Conservation (phyloP, 2,329 filamentous ascomycete species). For the Fusarium sororula region DNA sequence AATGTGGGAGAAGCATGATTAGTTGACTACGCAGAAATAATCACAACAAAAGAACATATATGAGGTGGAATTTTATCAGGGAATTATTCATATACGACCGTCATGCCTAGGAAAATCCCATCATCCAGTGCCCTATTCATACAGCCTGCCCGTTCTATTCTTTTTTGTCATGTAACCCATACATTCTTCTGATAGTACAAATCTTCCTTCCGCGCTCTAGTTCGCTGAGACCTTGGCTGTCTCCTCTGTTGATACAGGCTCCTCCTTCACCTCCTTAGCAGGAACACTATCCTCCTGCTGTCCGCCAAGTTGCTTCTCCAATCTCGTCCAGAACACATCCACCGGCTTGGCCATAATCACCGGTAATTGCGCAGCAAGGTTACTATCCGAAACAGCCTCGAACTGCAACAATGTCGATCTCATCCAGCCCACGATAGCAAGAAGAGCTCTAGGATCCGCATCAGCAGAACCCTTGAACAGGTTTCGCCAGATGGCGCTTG, state of each 20-base stretch:
- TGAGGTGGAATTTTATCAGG: constrained; percentile 32
- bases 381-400: constrained; percentile 59
- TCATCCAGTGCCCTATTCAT: constrained; percentile 30
- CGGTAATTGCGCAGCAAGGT: constrained; percentile 44
- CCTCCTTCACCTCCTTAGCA: constrained; percentile 31
- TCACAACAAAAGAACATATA: constrained; percentile 10
- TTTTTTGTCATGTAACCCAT: constrained; percentile 8
- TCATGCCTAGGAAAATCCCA: constrained; percentile 10
- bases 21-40: neutral
- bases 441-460: constrained; percentile 59
- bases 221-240: constrained; percentile 35
- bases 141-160: constrained; percentile 25
- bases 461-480: constrained; percentile 77
- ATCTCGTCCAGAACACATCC: constrained; percentile 56
- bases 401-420: constrained; percentile 57
- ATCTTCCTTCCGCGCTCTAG: constrained; percentile 7
- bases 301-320: constrained; percentile 52
- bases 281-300: constrained; percentile 39
- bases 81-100: constrained; percentile 29
- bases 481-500: constrained; percentile 91
- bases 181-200: constrained; percentile 41
- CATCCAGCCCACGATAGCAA: constrained; percentile 67
- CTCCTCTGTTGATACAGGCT: constrained; percentile 7
- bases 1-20: constrained; percentile 70
- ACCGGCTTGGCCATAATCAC: constrained; percentile 50